phyloP scores from a whole-genome alignment of 208 protist species.

The Crithidia sp. region DNA sequence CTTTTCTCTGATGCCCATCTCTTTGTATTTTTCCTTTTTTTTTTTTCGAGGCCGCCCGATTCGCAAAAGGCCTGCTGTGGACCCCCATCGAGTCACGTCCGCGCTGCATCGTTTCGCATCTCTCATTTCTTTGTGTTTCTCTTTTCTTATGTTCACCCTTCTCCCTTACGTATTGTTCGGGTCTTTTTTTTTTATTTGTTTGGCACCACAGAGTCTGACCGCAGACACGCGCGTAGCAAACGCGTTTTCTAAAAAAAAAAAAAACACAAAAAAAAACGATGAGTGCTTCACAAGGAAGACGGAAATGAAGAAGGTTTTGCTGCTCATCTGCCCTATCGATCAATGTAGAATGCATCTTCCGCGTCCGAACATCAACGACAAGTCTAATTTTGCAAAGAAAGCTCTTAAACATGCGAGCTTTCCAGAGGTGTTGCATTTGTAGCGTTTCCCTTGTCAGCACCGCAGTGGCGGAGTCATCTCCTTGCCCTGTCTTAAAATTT shows the following conservation, averaged over 20 bases:
- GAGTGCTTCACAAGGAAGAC: background rate
- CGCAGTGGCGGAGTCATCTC: too few relatives aligned
- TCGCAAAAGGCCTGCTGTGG: too few relatives aligned
- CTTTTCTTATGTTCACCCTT: slow-evolving; percentile 22
- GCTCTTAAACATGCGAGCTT: too few relatives aligned
- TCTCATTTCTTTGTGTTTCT: slow-evolving; percentile 19
- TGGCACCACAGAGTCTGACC: background rate
- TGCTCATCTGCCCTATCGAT: background rate
- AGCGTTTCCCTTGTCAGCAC: too few relatives aligned
- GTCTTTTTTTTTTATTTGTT: slow-evolving; percentile 1
- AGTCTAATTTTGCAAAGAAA: background rate
- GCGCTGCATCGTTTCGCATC: background rate
- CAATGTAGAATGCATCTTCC: background rate
- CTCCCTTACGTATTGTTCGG: slow-evolving; percentile 1
- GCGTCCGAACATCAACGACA: background rate
- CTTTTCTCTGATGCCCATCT: too few relatives aligned
- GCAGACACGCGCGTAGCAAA: background rate
- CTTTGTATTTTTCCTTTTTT: background rate
- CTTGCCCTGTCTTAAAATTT: slow-evolving; percentile 1
- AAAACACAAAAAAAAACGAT: background rate
- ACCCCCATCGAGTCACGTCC: too few relatives aligned
- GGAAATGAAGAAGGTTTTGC: too few relatives aligned
- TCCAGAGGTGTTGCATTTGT: too few relatives aligned
- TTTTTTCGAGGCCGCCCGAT: background rate
- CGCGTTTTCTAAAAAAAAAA: too few relatives aligned